A percentile compares a stretch with the other conserved stretches of the same genome.
phyloP scores from a whole-genome alignment of 2,329 filamentous ascomycete species.

The Amylocarpus encephaloides region DNA sequence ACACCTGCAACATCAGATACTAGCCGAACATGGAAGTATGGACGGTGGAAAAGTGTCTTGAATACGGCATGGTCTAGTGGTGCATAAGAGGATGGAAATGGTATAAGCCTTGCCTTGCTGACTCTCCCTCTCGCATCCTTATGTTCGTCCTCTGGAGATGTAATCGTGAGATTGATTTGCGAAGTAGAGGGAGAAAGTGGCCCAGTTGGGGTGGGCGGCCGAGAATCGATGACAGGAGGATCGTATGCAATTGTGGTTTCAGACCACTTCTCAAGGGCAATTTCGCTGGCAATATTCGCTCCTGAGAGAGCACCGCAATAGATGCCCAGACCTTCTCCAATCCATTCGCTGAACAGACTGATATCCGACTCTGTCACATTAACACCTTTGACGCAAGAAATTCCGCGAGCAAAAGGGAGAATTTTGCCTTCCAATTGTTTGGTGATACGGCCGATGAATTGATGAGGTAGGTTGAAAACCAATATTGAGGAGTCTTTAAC shows the following conservation, averaged over 20 bases:
- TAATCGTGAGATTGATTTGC: slow-evolving; percentile 45
- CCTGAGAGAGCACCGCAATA: slow-evolving; percentile 95
- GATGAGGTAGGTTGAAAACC: slow-evolving; percentile 93
- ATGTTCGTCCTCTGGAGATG: slow-evolving; percentile 46
- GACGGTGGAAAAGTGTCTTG: slow-evolving; percentile 83
- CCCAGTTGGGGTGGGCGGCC: slow-evolving; percentile 57
- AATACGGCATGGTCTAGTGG: slow-evolving; percentile 79
- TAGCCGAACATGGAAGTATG: slow-evolving; percentile 95
- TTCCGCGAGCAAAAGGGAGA: slow-evolving; percentile 82
- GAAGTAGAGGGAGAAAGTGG: slow-evolving; percentile 41
- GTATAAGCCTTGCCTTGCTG: slow-evolving; percentile 63
- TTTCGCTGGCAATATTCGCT: slow-evolving; percentile 93
- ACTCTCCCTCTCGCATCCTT: slow-evolving; percentile 61
- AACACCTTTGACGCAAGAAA: slow-evolving; percentile 98
- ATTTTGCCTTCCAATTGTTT: slow-evolving; percentile 81
- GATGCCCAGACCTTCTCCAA: slow-evolving; percentile 83
- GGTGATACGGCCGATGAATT: slow-evolving; percentile 88
- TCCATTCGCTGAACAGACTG: slow-evolving; percentile 88
- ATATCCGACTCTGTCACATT: slow-evolving; percentile 83
- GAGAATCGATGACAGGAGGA: slow-evolving; percentile 81
- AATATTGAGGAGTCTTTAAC: slow-evolving; percentile 82
- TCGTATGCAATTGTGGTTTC: slow-evolving; percentile 97
- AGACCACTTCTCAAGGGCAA: slow-evolving; percentile 91
- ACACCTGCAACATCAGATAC: slow-evolving; percentile 95
- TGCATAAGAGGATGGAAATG: slow-evolving; percentile 76